phyloP scores from a whole-genome alignment of 306 rosid genomes.

The Prinsepia uniflora region DNA sequence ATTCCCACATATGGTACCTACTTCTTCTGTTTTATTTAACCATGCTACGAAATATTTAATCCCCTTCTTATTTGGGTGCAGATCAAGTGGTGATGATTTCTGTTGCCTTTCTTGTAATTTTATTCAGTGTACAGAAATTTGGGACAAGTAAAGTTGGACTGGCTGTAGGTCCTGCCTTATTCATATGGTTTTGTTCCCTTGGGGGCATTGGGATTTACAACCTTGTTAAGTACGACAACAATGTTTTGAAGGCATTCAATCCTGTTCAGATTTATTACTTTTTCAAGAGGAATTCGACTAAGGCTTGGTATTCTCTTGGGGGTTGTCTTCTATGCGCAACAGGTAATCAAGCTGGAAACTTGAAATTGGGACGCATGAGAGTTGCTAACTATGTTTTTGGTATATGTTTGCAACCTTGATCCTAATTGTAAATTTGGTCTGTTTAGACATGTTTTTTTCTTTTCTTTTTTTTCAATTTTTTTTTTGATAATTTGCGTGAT shows the following conservation, averaged over 20 bases:
- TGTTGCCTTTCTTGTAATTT: constrained; percentile 71
- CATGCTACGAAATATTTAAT: background rate
- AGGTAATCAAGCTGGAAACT: constrained; percentile 46
- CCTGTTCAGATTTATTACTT: constrained; percentile 84
- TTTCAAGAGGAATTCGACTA: constrained; percentile 89
- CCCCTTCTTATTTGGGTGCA: constrained; percentile 45
- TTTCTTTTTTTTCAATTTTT: background rate
- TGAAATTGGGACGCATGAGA: constrained; percentile 15
- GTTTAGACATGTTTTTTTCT: background rate
- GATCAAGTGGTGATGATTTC: constrained; percentile 88
- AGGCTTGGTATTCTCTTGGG: constrained; percentile 95
- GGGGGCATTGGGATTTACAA: constrained; percentile 83
- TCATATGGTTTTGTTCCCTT: constrained; percentile 91
- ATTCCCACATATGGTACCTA: background rate
- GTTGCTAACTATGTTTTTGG: constrained; percentile 14
- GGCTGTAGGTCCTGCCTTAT: constrained; percentile 89
- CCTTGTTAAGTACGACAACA: constrained; percentile 66
- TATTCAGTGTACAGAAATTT: constrained; percentile 92
- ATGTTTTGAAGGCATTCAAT: constrained; percentile 82
- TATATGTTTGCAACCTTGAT: constrained; percentile 20
- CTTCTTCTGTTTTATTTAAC: constrained; percentile 9
- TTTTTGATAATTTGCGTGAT: background rate
- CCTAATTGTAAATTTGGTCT: background rate
- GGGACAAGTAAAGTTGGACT: constrained; percentile 98
- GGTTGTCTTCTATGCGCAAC: constrained; percentile 98